Evolutionary conservation across 2,329 filamentous ascomycete genomes (phyloP).

Genomic region (Aspergillus carbonarius): DNA sequence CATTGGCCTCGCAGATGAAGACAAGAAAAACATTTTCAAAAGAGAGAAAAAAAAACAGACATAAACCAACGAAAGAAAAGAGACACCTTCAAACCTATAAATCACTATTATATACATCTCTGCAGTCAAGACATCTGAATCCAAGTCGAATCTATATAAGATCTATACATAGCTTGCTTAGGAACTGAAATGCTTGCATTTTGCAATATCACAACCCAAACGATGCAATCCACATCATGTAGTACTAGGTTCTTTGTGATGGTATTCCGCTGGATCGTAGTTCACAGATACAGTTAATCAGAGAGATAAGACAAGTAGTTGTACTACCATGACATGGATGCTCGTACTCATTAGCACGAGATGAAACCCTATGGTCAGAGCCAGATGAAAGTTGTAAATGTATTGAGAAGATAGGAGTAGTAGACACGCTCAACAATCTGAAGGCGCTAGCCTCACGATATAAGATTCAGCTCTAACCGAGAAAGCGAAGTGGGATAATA

Average conservation of each 20-base stretch:
- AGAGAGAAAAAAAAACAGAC: background rate
- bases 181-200: background rate
- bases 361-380: too few relatives aligned
- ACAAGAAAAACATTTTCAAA: background rate
- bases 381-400: too few relatives aligned
- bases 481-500: background rate
- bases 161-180: background rate
- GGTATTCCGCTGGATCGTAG: too few relatives aligned
- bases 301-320: too few relatives aligned
- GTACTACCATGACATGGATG: too few relatives aligned
- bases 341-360: too few relatives aligned
- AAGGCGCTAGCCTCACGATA: background rate
- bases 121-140: background rate
- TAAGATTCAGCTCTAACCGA: background rate
- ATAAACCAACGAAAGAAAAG: background rate
- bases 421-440: background rate
- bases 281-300: too few relatives aligned
- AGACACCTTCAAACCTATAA: too few relatives aligned
- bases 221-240: too few relatives aligned
- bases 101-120: background rate
- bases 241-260: too few relatives aligned
- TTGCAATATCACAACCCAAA: background rate
- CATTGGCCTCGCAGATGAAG: background rate
- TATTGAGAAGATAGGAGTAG: too few relatives aligned
- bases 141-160: background rate